Base-by-base conservation (phyloP, 1,284 basidiomycete species). In the Coniferiporia sulphurascens region DNA sequence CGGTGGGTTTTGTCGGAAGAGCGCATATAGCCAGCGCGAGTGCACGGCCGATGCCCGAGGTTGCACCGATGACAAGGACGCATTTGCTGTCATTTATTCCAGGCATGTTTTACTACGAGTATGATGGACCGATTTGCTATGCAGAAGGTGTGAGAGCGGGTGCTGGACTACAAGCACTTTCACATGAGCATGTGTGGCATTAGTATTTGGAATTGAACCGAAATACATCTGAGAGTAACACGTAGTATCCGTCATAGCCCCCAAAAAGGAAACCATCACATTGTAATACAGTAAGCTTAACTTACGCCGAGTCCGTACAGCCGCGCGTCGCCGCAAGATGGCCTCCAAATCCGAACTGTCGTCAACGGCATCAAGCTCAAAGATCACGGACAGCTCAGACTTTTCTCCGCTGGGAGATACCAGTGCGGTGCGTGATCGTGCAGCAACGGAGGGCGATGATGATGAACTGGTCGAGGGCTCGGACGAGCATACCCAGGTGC, bases 31-130 rank as follows among this genome's bases (percentile, higher is more conserved):
- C 74, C 10, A 79, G 72, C 5, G 85, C 84, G n/a, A 87, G 77
- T 27, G 78, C 76, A 7, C 82, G 78, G 15, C 85, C 85, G 17
- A 86, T 81, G 35, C 85, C 84, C 44, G 82, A 73, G 9, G 85
- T 86, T 1, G 82, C 84, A 15, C 85, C 84, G 55, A 84, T 77
- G 56, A 87, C 74, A 45, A 87, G 77, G 60, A 86, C 70, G 62
- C 79, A 84, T 69, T 80, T 82, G 58, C 76, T 76, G 63, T 80
- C 74, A 68, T 77, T 73, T 63, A 85, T 81, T 46, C 66, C 65
- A 49, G 76, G 70, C 77, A 78, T 79, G 61, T 51, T 66, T 58
- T 3, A 15, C 38, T 10, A 15, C 12, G 38, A 41, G 38, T 41
- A 8, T 15, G 38, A 41, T 41, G 15, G 38, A 41, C 3, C 2